Base-by-base conservation (phyloP, 305 asterid species). In the Ajuga reptans region DNA sequence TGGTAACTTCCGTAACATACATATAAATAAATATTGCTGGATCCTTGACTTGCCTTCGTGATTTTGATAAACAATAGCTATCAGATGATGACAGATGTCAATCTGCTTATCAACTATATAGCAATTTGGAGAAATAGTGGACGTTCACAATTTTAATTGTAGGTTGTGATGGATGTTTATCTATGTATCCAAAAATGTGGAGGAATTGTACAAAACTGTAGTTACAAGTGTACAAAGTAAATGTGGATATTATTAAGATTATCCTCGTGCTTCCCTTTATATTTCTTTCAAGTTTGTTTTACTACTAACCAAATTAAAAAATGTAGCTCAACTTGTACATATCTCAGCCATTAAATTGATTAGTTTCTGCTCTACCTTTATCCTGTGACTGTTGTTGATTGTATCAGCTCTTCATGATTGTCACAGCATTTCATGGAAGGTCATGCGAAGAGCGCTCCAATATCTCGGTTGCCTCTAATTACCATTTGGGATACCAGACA, bases 381-480 rank as follows among this genome's bases (percentile, higher is more conserved):
- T 16, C 73, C 66, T 59, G 17, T 73, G 39, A 71, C 62, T 71
- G 27, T 41, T 9, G 42, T 60, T 82, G 65, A 80, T 64, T 79
- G 4, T 43, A 56, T 75, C 70, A 66, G 50, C 75, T 70, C 74
- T 77, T 72, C 73, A 74, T 84, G 80, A 41, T 60, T 80, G 66
- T 79, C 66, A 76, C 93, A 94, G 99, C 98, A 94, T 89, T 94
- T 94, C 81, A 91, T 94, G 99, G 98, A 94, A 86, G 98, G 99
- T 75, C 95, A 94, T 80, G 86, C 99, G 53, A 94, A 88, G 84
- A 94, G 84, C 84, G 90, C 95, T 80, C 98, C 99, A 72, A 94
- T 94, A 86, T 81, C 93, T 76, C 92, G 99, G 77, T 72, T 94
- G 71, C 98, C 97, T 75, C 91, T 94, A 58, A 78, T 94, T 72